Conservation (phyloP, 2,329 filamentous ascomycete species). For the Lachnellula suecica region DNA sequence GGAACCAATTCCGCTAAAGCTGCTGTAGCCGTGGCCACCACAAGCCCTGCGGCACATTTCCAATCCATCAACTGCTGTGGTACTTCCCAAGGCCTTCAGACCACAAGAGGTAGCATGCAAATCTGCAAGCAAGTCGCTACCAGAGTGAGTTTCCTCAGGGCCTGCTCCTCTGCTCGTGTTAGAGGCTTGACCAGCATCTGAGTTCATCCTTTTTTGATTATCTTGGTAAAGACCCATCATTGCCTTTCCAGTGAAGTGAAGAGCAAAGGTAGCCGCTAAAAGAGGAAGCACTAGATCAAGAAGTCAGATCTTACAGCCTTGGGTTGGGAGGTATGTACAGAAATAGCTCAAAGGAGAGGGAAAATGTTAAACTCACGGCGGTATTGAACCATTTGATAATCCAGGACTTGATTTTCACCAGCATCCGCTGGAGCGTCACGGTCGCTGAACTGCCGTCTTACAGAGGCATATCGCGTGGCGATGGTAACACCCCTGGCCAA, state of each 20-base stretch:
- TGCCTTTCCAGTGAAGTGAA: conserved; percentile 74
- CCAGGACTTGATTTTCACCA: conserved; percentile 72
- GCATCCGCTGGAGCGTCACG: conserved; percentile 60
- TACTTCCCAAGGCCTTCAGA: conserved; percentile 71
- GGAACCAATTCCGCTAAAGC: conserved; percentile 72
- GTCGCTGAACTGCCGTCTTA: conserved; percentile 77
- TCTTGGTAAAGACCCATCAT: conserved; percentile 75
- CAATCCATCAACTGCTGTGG: conserved; percentile 70
- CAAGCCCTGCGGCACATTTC: conserved; percentile 74
- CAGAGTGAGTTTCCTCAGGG: conserved; percentile 65
- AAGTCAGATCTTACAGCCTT: not conserved
- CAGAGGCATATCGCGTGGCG: conserved; percentile 70
- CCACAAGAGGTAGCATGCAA: conserved; percentile 76
- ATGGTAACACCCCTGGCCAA: conserved; percentile 77
- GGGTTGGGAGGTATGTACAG: not conserved
- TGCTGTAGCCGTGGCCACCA: conserved; percentile 75
- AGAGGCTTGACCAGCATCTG: conserved; percentile 37
- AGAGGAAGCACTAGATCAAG: conserved; percentile 56
- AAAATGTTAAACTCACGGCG: conserved; percentile 42
- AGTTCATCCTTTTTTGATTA: conserved; percentile 66
- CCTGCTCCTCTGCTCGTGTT: conserved; percentile 55
- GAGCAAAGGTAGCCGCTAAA: conserved; percentile 72
- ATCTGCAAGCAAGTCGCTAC: conserved; percentile 69
- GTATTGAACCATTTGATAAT: conserved; percentile 81
- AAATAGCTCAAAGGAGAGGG: not conserved